These are phyloP conservation scores for Geotrichum citri-aurantii DNA, from an alignment of 1,139 yeast genomes.

Conservation along the genomic window DNA sequence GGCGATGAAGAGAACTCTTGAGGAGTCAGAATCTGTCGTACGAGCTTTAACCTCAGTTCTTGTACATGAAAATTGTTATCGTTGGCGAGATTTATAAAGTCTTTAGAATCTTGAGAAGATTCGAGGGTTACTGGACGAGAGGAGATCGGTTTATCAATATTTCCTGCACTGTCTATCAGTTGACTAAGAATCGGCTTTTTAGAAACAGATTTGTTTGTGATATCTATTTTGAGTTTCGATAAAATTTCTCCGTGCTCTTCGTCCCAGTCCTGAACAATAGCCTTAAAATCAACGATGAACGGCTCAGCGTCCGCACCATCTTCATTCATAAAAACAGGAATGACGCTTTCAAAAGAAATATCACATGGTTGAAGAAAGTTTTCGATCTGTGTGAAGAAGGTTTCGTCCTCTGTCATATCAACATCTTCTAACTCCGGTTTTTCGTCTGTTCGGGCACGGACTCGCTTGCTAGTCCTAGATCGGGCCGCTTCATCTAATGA, in stretches of 20 bases:
- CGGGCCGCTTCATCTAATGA: slow-evolving; percentile 16
- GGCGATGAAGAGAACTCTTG: slow-evolving; percentile 17
- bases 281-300: slow-evolving; percentile 38
- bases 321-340: slow-evolving; percentile 22
- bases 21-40: slow-evolving; percentile 37
- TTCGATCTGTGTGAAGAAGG: slow-evolving; percentile 31
- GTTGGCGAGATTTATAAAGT: slow-evolving; percentile 37
- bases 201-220: slow-evolving; percentile 19
- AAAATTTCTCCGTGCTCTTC: slow-evolving; percentile 32
- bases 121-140: slow-evolving; percentile 21
- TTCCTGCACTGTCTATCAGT: slow-evolving; percentile 33
- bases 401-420: slow-evolving; percentile 27
- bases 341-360: slow-evolving; percentile 24
- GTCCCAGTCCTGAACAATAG: slow-evolving; percentile 43
- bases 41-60: slow-evolving; percentile 40
- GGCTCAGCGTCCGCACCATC: slow-evolving; percentile 22
- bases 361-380: slow-evolving; percentile 25
- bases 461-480: slow-evolving; percentile 29
- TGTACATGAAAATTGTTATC: slow-evolving; percentile 40
- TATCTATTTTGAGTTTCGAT: slow-evolving; percentile 18
- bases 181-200: slow-evolving; percentile 36
- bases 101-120: slow-evolving; percentile 27
- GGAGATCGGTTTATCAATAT: slow-evolving; percentile 23
- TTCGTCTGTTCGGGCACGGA: slow-evolving; percentile 30
- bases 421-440: slow-evolving; percentile 34